Conservation (phyloP, 1,139 yeast genomes). For the Hanseniaspora gamundiae region DNA sequence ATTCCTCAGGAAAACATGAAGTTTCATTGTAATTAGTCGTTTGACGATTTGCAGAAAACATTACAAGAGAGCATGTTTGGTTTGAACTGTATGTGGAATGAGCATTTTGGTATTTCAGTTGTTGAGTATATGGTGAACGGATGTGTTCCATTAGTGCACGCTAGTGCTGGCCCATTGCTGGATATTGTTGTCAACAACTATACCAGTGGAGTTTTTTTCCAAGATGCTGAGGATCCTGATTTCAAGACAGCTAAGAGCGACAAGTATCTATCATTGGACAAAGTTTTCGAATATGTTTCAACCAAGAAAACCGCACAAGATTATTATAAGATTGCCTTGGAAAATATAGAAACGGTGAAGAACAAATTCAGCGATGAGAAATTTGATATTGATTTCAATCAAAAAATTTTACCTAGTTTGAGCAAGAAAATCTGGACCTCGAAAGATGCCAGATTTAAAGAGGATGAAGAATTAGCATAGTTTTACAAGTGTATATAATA, state of each 20-base stretch:
- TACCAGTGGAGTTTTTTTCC: conserved; percentile 67
- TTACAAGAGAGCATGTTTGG: conserved; percentile 61
- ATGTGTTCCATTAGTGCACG: conserved; percentile 78
- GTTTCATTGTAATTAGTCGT: conserved; percentile 68
- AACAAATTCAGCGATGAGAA: conserved; percentile 57
- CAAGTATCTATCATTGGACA: conserved; percentile 33
- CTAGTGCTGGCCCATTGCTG: conserved; percentile 84
- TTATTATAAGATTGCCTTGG: neutral
- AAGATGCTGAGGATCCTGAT: conserved; percentile 54
- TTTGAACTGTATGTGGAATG: conserved; percentile 98
- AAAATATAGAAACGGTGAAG: conserved; percentile 30
- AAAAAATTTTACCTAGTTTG: conserved; percentile 28
- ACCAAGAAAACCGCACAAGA: conserved; percentile 27
- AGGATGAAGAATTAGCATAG: conserved; percentile 5
- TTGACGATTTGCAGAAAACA: conserved; percentile 44
- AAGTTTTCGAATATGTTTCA: conserved; percentile 28
- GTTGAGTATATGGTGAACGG: conserved; percentile 90
- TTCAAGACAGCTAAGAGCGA: conserved; percentile 16
- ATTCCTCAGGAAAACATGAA: conserved; percentile 40
- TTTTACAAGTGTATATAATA: neutral
- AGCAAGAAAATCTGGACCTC: conserved; percentile 11
- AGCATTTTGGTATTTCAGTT: conserved; percentile 95
- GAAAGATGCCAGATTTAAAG: conserved; percentile 3
- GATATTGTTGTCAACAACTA: conserved; percentile 52
- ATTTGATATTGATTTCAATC: conserved; percentile 51